Conservation (phyloP, 2,329 filamentous ascomycete genomes). For the Aspergillus costaricaensis region DNA sequence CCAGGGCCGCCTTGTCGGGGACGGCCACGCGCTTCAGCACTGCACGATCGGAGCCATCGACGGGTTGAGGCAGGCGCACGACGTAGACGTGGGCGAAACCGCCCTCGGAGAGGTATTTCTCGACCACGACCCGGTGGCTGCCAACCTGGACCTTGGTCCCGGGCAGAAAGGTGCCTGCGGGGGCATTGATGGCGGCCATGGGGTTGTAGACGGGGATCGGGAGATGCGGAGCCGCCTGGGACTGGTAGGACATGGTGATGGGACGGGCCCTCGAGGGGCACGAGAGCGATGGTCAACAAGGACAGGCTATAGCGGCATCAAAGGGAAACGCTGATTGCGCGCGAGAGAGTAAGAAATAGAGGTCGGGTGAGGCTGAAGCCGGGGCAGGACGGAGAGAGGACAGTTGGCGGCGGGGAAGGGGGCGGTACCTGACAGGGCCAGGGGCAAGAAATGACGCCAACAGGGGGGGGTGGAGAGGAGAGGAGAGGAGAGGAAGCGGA, state of each 20-base stretch:
- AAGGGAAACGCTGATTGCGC: slow-evolving; percentile 1
- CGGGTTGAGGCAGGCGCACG: slow-evolving; percentile 76
- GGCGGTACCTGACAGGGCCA: slow-evolving; percentile 19
- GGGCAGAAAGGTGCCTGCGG: slow-evolving; percentile 85
- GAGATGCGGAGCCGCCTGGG: slow-evolving; percentile 29
- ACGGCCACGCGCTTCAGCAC: slow-evolving; percentile 95
- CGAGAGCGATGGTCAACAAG: background rate
- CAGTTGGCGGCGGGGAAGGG: slow-evolving; percentile 28
- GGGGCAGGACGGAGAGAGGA: slow-evolving; percentile 17
- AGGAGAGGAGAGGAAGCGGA: background rate
- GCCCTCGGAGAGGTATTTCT: slow-evolving; percentile 96
- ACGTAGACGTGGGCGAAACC: slow-evolving; percentile 98
- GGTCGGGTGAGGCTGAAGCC: background rate
- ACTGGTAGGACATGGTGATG: slow-evolving; percentile 35
- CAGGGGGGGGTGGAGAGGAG: background rate
- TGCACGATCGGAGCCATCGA: slow-evolving; percentile 76
- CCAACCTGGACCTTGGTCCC: slow-evolving; percentile 98
- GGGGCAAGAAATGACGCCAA: background rate
- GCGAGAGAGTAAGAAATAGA: background rate
- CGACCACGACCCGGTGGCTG: slow-evolving; percentile 86
- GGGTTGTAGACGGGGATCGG: slow-evolving; percentile 38
- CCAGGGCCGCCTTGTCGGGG: slow-evolving; percentile 89
- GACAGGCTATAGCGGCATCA: slow-evolving; percentile 27
- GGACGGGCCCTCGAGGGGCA: slow-evolving; percentile 29
- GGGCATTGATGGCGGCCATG: slow-evolving; percentile 40